These are phyloP conservation scores for Grosmannia penicillata DNA, from an alignment of 2,329 filamentous ascomycete genomes.

Conservation along the genomic window DNA sequence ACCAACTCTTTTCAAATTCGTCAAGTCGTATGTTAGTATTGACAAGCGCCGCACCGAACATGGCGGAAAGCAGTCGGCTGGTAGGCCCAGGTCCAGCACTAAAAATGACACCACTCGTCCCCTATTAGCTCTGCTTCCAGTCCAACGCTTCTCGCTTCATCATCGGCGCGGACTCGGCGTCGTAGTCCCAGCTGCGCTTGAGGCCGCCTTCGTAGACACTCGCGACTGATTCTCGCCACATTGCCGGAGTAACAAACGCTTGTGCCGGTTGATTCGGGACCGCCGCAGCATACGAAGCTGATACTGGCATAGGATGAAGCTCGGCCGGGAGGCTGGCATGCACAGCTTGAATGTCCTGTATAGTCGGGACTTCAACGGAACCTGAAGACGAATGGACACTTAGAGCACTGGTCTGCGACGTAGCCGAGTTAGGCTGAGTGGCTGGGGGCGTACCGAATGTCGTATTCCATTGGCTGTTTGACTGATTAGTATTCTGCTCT, in stretches of 20 bases:
- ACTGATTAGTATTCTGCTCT: not conserved
- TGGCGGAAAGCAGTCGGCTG: too few species aligned
- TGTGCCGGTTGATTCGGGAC: conserved; percentile 28
- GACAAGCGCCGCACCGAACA: too few species aligned
- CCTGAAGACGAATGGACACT: conserved; percentile 37
- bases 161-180: conserved; percentile 13
- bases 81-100: not conserved
- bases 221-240: conserved; percentile 61
- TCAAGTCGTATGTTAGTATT: too few species aligned
- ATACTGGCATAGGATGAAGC: conserved; percentile 28
- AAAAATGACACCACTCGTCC: not conserved
- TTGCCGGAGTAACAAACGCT: conserved; percentile 51
- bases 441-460: conserved; percentile 66
- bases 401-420: conserved; percentile 33
- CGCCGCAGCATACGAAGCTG: conserved; percentile 35
- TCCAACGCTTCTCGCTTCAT: conserved; percentile 3
- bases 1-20: too few species aligned
- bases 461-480: conserved; percentile 75
- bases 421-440: conserved; percentile 26
- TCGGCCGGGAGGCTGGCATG: conserved; percentile 27
- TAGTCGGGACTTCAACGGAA: conserved; percentile 36
- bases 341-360: conserved; percentile 37
- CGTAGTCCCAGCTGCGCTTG: conserved; percentile 48
- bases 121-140: not conserved
- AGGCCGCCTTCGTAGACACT: conserved; percentile 52